Evolutionary conservation across 2,329 filamentous ascomycete species (phyloP).

Genomic region (Fusarium chuoi): DNA sequence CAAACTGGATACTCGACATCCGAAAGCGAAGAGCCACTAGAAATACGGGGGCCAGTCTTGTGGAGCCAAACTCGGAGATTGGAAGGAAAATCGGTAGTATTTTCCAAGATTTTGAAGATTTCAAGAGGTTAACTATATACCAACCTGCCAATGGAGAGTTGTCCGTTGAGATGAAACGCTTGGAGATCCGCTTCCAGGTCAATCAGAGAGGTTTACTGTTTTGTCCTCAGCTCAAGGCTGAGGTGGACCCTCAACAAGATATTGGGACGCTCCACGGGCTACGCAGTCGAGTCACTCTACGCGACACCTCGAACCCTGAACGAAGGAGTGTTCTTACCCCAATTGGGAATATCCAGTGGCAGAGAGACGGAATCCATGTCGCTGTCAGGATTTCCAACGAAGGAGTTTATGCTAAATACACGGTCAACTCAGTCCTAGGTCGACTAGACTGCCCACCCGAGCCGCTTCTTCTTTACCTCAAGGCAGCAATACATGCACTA

Average conservation of each 20-base stretch:
- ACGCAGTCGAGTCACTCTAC: slow-evolving; percentile 7
- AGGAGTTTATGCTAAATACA: slow-evolving; percentile 59
- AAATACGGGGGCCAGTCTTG: slow-evolving; percentile 44
- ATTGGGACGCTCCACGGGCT: slow-evolving; percentile 54
- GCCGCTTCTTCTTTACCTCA: slow-evolving; percentile 63
- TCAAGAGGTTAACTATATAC: slow-evolving; percentile 34
- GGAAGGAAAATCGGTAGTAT: slow-evolving; percentile 50
- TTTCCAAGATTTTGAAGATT: slow-evolving; percentile 55
- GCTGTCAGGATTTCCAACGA: slow-evolving; percentile 43
- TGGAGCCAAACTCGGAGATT: slow-evolving; percentile 58
- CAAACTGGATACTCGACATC: slow-evolving; percentile 52
- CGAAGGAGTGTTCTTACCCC: slow-evolving; percentile 66
- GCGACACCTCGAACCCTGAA: slow-evolving; percentile 50
- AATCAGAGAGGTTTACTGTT: slow-evolving; percentile 55
- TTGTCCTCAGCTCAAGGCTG: slow-evolving; percentile 59
- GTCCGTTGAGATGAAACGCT: slow-evolving; percentile 60
- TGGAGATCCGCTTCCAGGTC: slow-evolving; percentile 66
- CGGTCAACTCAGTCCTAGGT: slow-evolving; percentile 64
- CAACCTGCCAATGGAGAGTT: slow-evolving; percentile 53
- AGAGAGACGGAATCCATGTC: slow-evolving; percentile 55
- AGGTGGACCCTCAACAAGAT: slow-evolving; percentile 68
- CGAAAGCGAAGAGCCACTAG: slow-evolving; percentile 25
- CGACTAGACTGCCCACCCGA: slow-evolving; percentile 68
- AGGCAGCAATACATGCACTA: slow-evolving; percentile 68
- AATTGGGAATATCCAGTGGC: slow-evolving; percentile 50